Percentiles rank a stretch among this genome's conserved stretches.
Evolutionary conservation across 768 basidiomycete species (phyloP).

Genomic region (Auriscalpium vulgare): DNA sequence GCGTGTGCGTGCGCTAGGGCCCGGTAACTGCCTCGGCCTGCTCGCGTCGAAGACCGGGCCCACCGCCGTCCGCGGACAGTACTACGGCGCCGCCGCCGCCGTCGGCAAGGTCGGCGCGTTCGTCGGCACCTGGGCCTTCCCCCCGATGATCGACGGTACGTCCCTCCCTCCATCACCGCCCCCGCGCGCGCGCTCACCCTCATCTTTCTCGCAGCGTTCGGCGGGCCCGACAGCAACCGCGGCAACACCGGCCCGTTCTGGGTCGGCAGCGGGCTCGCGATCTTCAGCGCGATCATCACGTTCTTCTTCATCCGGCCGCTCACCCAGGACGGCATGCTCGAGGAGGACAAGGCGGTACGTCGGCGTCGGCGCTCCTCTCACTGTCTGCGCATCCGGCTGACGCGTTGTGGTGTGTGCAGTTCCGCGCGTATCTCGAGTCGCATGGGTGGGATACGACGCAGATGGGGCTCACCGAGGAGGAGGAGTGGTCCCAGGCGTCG

Average conservation of each 20-base stretch:
- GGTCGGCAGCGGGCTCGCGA: slow-evolving; percentile 76
- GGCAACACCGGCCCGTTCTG: slow-evolving; percentile 88
- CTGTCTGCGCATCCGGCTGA: background rate
- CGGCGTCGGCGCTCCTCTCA: background rate
- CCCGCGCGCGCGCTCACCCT: background rate
- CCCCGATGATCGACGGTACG: slow-evolving; percentile 54
- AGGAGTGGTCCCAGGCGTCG: slow-evolving; percentile 13
- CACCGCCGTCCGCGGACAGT: slow-evolving; percentile 79
- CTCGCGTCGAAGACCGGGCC: slow-evolving; percentile 81
- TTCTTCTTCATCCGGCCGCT: slow-evolving; percentile 71
- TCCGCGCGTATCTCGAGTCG: slow-evolving; percentile 73
- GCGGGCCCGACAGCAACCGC: slow-evolving; percentile 38
- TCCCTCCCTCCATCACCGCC: background rate
- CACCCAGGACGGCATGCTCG: slow-evolving; percentile 67
- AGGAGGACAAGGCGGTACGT: slow-evolving; percentile 61
- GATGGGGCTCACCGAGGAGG: slow-evolving; percentile 49
- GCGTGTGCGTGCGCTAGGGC: slow-evolving; percentile 33
- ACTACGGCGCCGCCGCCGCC: slow-evolving; percentile 82
- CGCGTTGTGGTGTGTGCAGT: slow-evolving; percentile 31
- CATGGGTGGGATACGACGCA: slow-evolving; percentile 71
- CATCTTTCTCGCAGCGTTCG: slow-evolving; percentile 41
- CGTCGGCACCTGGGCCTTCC: slow-evolving; percentile 74
- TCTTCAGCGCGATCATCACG: slow-evolving; percentile 69
- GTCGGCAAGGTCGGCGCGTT: slow-evolving; percentile 82
- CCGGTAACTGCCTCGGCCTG: slow-evolving; percentile 81